Evolutionary conservation across 192 early-diverging fungal genomes (phyloP).

Genomic region (Podila epigama): DNA sequence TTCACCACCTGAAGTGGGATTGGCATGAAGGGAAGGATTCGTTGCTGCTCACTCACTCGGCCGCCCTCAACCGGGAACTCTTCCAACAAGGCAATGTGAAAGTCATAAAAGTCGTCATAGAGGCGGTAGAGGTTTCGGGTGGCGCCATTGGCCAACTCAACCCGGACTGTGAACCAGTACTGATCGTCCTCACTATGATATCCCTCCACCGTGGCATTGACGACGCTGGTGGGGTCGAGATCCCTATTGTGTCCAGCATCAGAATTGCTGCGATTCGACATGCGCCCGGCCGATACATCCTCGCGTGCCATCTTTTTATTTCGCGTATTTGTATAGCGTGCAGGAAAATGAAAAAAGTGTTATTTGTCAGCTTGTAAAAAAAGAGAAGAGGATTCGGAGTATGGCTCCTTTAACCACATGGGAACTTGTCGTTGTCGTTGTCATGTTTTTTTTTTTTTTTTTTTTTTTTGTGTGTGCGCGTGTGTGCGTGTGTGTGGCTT

Average conservation of each 20-base stretch:
- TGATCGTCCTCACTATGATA: conserved; percentile 73
- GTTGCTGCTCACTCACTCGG: conserved; percentile 52
- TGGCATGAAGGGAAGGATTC: conserved; percentile 73
- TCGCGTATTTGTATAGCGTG: no score
- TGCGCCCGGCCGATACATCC: background rate
- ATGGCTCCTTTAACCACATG: no score
- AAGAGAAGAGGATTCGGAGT: no score
- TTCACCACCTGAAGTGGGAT: conserved; percentile 68
- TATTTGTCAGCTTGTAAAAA: no score
- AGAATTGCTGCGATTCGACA: background rate
- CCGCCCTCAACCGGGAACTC: conserved; percentile 73
- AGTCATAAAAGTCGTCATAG: conserved; percentile 84
- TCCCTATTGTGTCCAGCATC: background rate
- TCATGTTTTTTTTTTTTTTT: no score
- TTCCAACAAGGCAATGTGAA: conserved; percentile 73
- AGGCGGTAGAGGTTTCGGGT: conserved; percentile 71
- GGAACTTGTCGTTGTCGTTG: no score
- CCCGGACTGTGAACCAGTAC: conserved; percentile 74
- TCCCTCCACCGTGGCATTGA: conserved; percentile 66
- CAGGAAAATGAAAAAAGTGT: no score
- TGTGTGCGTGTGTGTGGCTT: no score
- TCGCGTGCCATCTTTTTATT: background rate
- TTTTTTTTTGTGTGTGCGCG: no score
- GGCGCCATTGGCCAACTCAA: conserved; percentile 57
- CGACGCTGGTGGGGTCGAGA: conserved; percentile 32